A percentile compares a stretch with the other conserved stretches of the same genome.
These are phyloP conservation scores for Solanum sitiens DNA, from an alignment of 257 asterid species.

Conservation along the genomic window DNA sequence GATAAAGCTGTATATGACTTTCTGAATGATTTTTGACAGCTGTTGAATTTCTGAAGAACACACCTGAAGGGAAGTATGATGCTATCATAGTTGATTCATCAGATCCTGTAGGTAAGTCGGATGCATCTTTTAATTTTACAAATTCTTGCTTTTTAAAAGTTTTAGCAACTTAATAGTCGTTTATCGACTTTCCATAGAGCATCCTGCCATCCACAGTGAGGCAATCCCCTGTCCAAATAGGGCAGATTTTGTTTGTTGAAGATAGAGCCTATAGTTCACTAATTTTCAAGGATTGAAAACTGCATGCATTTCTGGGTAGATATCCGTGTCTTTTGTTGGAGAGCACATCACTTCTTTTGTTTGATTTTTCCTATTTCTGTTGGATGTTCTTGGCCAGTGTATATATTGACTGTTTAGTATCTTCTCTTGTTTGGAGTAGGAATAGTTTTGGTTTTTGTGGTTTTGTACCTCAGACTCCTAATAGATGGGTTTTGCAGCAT, in stretches of 20 bases:
- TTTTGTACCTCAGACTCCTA: background rate
- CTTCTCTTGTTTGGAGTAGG: background rate
- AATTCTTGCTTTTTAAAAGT: background rate
- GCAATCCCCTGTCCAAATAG: background rate
- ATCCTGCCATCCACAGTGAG: background rate
- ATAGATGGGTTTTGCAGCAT: background rate
- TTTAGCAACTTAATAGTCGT: background rate
- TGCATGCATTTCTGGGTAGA: background rate
- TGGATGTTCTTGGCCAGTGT: background rate
- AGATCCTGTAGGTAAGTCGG: constrained; percentile 84
- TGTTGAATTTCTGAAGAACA: constrained; percentile 50
- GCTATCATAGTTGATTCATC: constrained; percentile 94
- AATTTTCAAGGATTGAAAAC: background rate
- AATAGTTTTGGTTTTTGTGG: background rate
- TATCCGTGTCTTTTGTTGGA: background rate
- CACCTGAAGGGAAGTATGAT: constrained; percentile 80
- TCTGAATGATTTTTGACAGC: constrained; percentile 34
- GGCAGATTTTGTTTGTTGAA: background rate
- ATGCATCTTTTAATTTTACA: background rate
- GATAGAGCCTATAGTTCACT: background rate
- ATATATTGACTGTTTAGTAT: background rate
- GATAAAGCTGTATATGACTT: background rate
- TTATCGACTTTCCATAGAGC: background rate
- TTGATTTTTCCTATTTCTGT: background rate
- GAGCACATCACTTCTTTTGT: background rate